A percentile compares a stretch with the other conserved stretches of the same genome.
These are phyloP conservation scores for Mycena olivaceomarginata DNA, from an alignment of 768 basidiomycete genomes.

Conservation along the genomic window DNA sequence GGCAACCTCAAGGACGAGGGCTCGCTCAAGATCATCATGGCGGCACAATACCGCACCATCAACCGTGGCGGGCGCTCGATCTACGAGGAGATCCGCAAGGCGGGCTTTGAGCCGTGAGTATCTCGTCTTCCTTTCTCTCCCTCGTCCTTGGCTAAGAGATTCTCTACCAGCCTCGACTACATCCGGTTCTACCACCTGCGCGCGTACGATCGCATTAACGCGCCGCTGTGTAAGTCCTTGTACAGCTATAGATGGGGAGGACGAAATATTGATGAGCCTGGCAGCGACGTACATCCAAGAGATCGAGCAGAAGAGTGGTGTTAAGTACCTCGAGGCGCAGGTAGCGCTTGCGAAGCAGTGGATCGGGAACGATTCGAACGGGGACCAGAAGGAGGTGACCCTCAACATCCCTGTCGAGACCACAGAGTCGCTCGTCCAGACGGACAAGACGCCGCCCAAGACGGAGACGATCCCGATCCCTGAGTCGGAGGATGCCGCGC, in stretches of 20 bases:
- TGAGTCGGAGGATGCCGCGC: conserved; percentile 78
- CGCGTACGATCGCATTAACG: conserved; percentile 93
- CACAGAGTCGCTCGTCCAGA: conserved; percentile 66
- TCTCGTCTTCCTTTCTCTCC: conserved; percentile 3
- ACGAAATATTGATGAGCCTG: not conserved
- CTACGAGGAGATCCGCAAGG: conserved; percentile 87
- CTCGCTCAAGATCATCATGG: conserved; percentile 89
- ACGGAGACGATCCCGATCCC: conserved; percentile 83
- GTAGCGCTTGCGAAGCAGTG: conserved; percentile 89
- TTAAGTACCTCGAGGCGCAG: conserved; percentile 91
- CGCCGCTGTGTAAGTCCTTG: conserved; percentile 72
- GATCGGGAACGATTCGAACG: conserved; percentile 71
- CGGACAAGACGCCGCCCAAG: conserved; percentile 70
- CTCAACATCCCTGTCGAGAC: conserved; percentile 75
- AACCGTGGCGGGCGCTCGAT: conserved; percentile 93
- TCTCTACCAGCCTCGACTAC: conserved; percentile 77
- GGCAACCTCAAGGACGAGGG: conserved; percentile 83
- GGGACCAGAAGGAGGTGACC: conserved; percentile 70
- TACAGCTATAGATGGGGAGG: not conserved
- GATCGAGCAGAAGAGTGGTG: conserved; percentile 85
- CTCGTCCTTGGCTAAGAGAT: too few species aligned
- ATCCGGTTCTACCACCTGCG: conserved; percentile 96
- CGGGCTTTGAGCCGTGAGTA: conserved; percentile 86
- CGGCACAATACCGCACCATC: conserved; percentile 91
- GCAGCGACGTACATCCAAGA: conserved; percentile 70